Evolutionary conservation across 352 stramenopile species (phyloP), one percentile per base, ranked within the genome.

Genomic region (Pythium dissimile): DNA sequence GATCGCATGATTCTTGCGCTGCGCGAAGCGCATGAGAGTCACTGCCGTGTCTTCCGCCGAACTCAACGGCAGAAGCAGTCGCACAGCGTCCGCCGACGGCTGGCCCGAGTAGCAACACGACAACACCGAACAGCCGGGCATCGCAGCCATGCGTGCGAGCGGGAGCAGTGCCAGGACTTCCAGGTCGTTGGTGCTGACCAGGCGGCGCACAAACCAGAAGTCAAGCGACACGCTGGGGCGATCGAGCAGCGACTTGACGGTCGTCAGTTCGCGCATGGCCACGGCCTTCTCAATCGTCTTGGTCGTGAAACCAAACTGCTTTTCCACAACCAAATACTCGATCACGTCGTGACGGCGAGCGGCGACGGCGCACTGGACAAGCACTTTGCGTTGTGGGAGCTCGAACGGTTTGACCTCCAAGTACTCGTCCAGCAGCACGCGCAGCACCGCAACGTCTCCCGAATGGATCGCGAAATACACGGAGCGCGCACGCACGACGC

Each of bases 231-330:
- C 12, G 5, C 24, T 37, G 23, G 28, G 39, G n/a, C 47, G 35
- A 38, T 57, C 38, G 15, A 63, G 38, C 12, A 63, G 9, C 8
- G 34, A 56, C 46, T 63, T 56, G 37, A 23, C 38, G 15, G 52
- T 44, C 5, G 18, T 20, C 12, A 63, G 21, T 4, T 50, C 28
- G 7, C 55, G 34, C 13, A 23, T 5, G 1, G 26, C 46, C 11
- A 62, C 46, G 27, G 54, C 45, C 30, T 50, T 49, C 21, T 55
- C 37, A 12, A 62, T 3, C 15, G 46, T 48, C 44, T 26, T 45
- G 23, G 18, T 34, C 21, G 37, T 50, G 15, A 44, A 49, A 0
- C n/a, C 13, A 15, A 28, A 35, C 16, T 9, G 18, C 23, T 38
- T 44, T 6, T 43, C 48, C 15, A 28, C 16, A 1, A 63, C 39